Base-by-base conservation (phyloP, 257 asterid species). In the Lycium ferocissimum region DNA sequence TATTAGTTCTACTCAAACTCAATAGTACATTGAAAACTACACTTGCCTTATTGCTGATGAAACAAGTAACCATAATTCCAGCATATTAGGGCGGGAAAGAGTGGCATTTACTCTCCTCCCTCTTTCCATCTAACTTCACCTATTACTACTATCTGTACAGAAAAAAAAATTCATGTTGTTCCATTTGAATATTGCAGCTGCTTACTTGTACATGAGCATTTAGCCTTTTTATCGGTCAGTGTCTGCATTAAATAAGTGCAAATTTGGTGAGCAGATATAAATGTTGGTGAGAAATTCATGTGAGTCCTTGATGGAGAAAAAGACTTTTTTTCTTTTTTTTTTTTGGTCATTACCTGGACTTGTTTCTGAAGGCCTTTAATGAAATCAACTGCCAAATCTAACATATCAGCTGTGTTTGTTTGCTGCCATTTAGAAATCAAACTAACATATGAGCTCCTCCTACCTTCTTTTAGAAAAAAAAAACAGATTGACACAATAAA, bases 321-420 rank as follows among this genome's bases (percentile, higher is more conserved):
- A 43, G 18, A 5, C 0, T 5, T 13, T 66, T 1, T 33, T 53
- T 33, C 33, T 79, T 66, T 66, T 1, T 3, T 26, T 57, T 26
- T 81, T 49, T 14, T 70, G 65, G 79, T 18, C 12, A 71, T 87
- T 93, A 95, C 98, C 92, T 90, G 89, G 78, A 92, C 94, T 86
- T 94, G 93, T 54, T 87, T 89, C 85, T 95, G 97, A 85, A 95
- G 97, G 89, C 87, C 95, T 93, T 94, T 95, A 86, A 95, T 95
- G 94, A 89, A 89, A 80, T 94, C 94, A 90, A 94, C 95, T 75
- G 98, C 98, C 94, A 92, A 85, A 83, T 95, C 98, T 89, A 95
- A 62, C 98, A 95, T 95, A 84, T 95, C 95, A 53, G 98, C 97
- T 40, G 98, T 94, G 95, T 91, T 95, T 22, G 97, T 88, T 94